Base-by-base conservation (phyloP, 495 filamentous ascomycete species). In the Talaromyces trachyspermus region DNA sequence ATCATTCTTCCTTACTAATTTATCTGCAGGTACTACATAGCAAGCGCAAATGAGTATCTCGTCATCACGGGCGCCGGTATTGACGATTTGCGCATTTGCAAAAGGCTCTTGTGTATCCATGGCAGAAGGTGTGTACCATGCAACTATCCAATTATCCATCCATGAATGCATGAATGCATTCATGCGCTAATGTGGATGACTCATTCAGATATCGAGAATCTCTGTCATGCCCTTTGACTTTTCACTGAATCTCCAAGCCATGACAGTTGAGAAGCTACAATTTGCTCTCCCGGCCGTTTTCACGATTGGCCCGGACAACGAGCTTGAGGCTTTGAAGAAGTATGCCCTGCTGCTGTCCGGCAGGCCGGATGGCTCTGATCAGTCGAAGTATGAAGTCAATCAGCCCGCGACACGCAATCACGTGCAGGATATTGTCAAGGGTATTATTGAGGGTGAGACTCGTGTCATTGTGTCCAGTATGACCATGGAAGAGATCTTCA, bases 401-500 rank as follows among this genome's bases (percentile, higher is more conserved):
- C 35, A 38, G 10, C 49, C 59, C 1, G 61, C 65, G 15, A 68
- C 74, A n/a, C 69, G 69, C 11, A 72, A 74, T 41, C 84, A 89
- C 61, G 81, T 89, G 25, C 84, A 89, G 60, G 82, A 85, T 57
- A 92, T 90, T 47, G 84, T 90, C 51, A 89, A 86, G 66, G 87
- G 87, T 48, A 87, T 92, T 63, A 90, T 92, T 56, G 86, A 90
- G 62, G 87, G 87, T 41, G 87, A 92, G 60, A 88, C 85, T 6
- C 75, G 86, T 38, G 81, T 84, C 19, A 76, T 89, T 39, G 85
- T 92, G 25, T 83, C 78, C 3, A 77, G 73, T 48, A 88, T 89
- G 84, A 86, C 85, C 10, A 88, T 90, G 85, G 86, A 90, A 56
- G 87, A 89, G 65, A 83, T 92, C 36, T 89, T 88, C 62, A 83